Base-by-base conservation (phyloP, 1,284 basidiomycete species). In the Salmacisia buchloeana region DNA sequence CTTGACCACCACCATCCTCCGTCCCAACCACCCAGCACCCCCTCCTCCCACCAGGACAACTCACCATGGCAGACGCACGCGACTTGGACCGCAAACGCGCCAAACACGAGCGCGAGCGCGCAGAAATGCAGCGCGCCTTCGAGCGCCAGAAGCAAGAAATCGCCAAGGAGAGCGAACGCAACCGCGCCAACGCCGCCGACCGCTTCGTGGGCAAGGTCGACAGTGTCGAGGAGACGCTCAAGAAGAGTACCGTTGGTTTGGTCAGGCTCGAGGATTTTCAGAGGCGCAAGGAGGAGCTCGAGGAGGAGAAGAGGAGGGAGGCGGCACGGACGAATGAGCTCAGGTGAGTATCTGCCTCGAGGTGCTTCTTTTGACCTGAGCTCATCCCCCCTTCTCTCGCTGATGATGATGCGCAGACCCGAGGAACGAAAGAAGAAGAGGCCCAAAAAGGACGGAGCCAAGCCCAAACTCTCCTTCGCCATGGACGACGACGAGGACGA, bases 141-240 rank as follows among this genome's bases (percentile, higher is more conserved):
- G 89, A 92, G 73, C 85, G 89, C n/a, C 90, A 94, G 79, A 92
- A 92, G 77, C 87, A 89, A 71, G 86, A 85, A 49, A 86, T 94
- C 76, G 86, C 90, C 69, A 76, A 68, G 21, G 77, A 79, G 59
- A 65, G 73, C 2, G 71, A 74, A 18, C 67, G 74, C 12, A 81
- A 81, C 63, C 73, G 75, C 3, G 77, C 67, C n/a, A n/a, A n/a
- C n/a, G 68, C 66, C 23, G 34, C 63, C 0, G 89, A 90, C 76
- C 90, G 93, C 63, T 99, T 99, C 80, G 89, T 94, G 23, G 89
- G 90, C 3, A 91, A 96, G 80, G 88, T 91, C 81, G 94, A 97
- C 78, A 92, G 89, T 3, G 88, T 97, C 83, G 94, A 97, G 79
- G 96, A 98, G 64, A 86, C 86, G 12, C 85, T 99, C 59, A 97